A percentile compares a stretch with the other conserved stretches of the same genome.
Evolutionary conservation across 1,139 yeast species (phyloP).

Genomic region (Saccharomycopsis crataegensis): DNA sequence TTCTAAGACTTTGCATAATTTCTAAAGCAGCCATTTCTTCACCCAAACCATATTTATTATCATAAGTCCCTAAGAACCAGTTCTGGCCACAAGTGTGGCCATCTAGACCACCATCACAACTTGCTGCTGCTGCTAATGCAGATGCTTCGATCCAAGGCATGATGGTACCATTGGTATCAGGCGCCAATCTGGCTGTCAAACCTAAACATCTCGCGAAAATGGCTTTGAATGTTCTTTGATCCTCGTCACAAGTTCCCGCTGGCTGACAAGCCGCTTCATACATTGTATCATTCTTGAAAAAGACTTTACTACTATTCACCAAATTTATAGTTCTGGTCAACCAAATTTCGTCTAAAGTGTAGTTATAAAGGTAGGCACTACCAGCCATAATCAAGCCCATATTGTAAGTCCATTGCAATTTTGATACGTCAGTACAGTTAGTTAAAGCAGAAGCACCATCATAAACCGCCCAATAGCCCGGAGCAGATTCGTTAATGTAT

Average conservation of each 20-base stretch:
- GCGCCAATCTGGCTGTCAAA: slow-evolving; percentile 64
- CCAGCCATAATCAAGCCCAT: slow-evolving; percentile 79
- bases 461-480: slow-evolving; percentile 45
- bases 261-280: slow-evolving; percentile 80
- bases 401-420: slow-evolving; percentile 80
- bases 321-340: slow-evolving; percentile 47
- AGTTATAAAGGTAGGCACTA: slow-evolving; percentile 72
- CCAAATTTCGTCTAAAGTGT: slow-evolving; percentile 67
- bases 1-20: slow-evolving; percentile 57
- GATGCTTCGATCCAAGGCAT: slow-evolving; percentile 47
- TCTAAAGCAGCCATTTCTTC: slow-evolving; percentile 90
- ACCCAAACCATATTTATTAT: slow-evolving; percentile 79
- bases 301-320: slow-evolving; percentile 48
- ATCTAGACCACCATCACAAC: slow-evolving; percentile 83
- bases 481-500: slow-evolving; percentile 39
- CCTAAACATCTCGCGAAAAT: slow-evolving; percentile 72
- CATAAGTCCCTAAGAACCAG: slow-evolving; percentile 74
- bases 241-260: slow-evolving; percentile 61
- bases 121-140: slow-evolving; percentile 71
- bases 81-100: slow-evolving; percentile 85
- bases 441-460: slow-evolving; percentile 70
- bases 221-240: slow-evolving; percentile 87
- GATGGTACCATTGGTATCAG: slow-evolving; percentile 49
- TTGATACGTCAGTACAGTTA: slow-evolving; percentile 55
- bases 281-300: slow-evolving; percentile 55